Evolutionary conservation across 2,329 filamentous ascomycete species (phyloP).

Genomic region (Exophiala lecanii-corni): DNA sequence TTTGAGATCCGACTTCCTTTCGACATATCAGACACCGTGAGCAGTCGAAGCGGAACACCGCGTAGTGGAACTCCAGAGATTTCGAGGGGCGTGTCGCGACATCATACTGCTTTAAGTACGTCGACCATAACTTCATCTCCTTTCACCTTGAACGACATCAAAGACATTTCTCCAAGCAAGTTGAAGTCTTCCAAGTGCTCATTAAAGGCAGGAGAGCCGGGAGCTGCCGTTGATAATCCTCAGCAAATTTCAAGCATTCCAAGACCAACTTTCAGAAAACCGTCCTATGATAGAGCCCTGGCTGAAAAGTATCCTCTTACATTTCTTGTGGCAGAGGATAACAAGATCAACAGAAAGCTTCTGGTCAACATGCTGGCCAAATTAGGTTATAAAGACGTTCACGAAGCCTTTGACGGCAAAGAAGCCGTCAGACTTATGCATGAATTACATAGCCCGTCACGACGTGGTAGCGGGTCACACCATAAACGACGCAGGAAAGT

Average conservation of each 20-base stretch:
- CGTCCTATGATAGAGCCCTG: slow-evolving; percentile 50
- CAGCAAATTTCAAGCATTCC: not conserved
- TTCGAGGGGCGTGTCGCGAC: slow-evolving; percentile 6
- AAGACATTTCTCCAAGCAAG: not conserved
- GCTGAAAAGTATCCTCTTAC: slow-evolving; percentile 58
- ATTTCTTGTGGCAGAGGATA: slow-evolving; percentile 68
- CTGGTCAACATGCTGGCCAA: slow-evolving; percentile 63
- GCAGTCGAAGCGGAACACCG: slow-evolving; percentile 49
- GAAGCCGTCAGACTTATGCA: slow-evolving; percentile 62
- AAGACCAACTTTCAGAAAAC: slow-evolving; percentile 3
- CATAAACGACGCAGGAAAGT: slow-evolving; percentile 36
- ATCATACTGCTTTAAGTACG: slow-evolving; percentile 2
- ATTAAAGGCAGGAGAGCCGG: not conserved
- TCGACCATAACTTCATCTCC: slow-evolving; percentile 32
- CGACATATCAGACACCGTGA: slow-evolving; percentile 45
- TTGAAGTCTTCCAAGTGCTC: not conserved
- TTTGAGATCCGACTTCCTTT: slow-evolving; percentile 65
- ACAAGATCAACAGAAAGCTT: slow-evolving; percentile 65
- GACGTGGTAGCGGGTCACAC: slow-evolving; percentile 6
- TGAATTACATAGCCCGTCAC: slow-evolving; percentile 33
- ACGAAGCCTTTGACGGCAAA: slow-evolving; percentile 63
- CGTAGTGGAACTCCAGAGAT: slow-evolving; percentile 36
- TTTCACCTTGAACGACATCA: not conserved
- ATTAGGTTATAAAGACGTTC: slow-evolving; percentile 60
- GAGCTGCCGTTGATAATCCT: not conserved